Base-by-base conservation (phyloP, 257 asterid species). In the Salvia hispanica region DNA sequence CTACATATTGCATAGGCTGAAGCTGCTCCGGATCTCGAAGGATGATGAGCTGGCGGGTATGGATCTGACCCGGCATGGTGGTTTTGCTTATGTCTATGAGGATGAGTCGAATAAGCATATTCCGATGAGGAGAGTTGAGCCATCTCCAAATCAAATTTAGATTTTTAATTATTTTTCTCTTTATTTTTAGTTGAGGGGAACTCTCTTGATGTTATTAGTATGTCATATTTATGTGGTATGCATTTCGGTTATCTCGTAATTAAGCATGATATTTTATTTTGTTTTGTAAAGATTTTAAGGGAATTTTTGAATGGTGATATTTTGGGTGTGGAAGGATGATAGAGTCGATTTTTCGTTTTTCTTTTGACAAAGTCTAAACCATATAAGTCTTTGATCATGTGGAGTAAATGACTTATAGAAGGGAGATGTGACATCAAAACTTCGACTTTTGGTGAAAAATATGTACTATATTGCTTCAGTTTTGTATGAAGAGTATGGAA, bases 31-130 rank as follows among this genome's bases (percentile, higher is more conserved):
- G 71, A 88, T 92, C 65, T 92, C 98, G 0, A 60, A 78, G 6
- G 96, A 92, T 0, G 98, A 92, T 15, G 98, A 92, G 58, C 37
- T 84, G 83, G 89, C 95, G 84, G 98, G 98, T 81, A 89, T 92
- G 98, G 98, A 92, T 81, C 14, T 85, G 84, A 92, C 98, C 90
- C 90, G 96, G 10, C 98, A 92, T 45, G 98, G 98, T 10, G 98
- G 98, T 5, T 85, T 92, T 9, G 98, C 98, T 1, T 92, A 89
- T 33, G 92, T 54, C 0, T 88, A 86, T 25, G 95, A 91, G 2
- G 96, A 86, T 1, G 85, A 79, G 3, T 44, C 52, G 0, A 12
- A 28, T 2, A 81, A 70, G n/a, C 53, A 55, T 25, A 43, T 70
- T 31, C 90, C 74, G 16, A 79, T 88, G 91, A 77, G 77, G 3